Conservation (phyloP, 208 protist species). For the Histomonas meleagridis region DNA sequence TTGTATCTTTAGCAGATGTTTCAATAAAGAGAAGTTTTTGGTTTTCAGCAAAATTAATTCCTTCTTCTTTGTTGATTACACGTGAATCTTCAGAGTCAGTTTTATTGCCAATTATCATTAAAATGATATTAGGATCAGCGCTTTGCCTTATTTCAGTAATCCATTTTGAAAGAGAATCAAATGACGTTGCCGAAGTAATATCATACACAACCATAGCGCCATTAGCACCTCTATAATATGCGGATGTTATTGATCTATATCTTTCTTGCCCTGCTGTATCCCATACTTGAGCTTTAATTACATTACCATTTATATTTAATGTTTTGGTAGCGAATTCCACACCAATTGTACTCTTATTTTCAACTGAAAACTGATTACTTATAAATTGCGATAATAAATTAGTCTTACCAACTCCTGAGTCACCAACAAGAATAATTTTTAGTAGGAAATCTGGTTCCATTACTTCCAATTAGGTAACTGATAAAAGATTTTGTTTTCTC, state of each 20-base stretch:
- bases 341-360: conserved; percentile 19
- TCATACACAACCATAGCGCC: conserved; percentile 38
- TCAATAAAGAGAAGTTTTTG: neutral
- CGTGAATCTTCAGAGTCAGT: conserved; percentile 15
- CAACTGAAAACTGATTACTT: neutral
- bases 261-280: conserved; percentile 43
- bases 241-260: conserved; percentile 36
- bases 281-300: conserved; percentile 33
- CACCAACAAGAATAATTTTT: neutral
- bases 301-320: neutral
- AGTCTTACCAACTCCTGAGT: neutral
- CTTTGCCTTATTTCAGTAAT: conserved; percentile 36
- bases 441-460: neutral
- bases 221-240: conserved; percentile 42
- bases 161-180: conserved; percentile 39
- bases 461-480: too few relatives aligned
- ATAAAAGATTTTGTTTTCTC: too few relatives aligned
- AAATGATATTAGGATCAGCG: neutral
- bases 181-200: conserved; percentile 37
- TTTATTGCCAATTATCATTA: conserved; percentile 45
- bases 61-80: neutral
- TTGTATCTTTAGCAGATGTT: neutral
- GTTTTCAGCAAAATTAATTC: neutral
- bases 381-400: neutral
- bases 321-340: conserved; percentile 17